Evolutionary conservation across 1,284 basidiomycete species (phyloP), one percentile per base, ranked within the genome.

Genomic region (Ceratobasidium sp.): DNA sequence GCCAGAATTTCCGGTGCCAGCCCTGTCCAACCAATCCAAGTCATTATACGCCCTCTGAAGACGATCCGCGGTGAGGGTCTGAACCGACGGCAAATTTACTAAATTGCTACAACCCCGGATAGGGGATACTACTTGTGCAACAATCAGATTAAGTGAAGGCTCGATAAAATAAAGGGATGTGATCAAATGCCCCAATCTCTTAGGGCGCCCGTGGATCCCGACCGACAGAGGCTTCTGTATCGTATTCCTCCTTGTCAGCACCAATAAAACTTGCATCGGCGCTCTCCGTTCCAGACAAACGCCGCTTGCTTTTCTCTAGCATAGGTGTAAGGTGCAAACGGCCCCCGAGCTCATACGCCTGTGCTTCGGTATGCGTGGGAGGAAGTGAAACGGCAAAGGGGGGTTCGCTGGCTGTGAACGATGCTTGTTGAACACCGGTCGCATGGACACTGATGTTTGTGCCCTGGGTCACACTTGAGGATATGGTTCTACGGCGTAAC

Each of bases 371-470:
- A 17, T 52, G 70, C 32, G 52, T 73, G 19, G 57, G 70, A n/a
- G 70, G 70, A 29, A 73, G 70, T 1, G 70, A 22, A 19, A 73
- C 64, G 29, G 64, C 15, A 52, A 52, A 73, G 22, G 59, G 51
- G 25, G 70, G 57, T 44, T 73, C 70, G 34, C 70, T 59, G 9
- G 11, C 64, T 17, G 70, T 59, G 13, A 59, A 73, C 17, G 44
- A 52, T 32, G 51, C 49, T n/a, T 73, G 70, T 25, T 73, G 70
- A 1, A 46, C 64, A 34, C 70, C 44, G 25, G 70, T 73, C 40
- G 70, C 70, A 34, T 73, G 70, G 25, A 73, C 59, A n/a, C 59
- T 73, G 32, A 71, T 71, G 46, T 59, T 73, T n/a, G 64, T 62
- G 2, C 70, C 70, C 17, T 22, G 70, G 29, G 57, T 57, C 15